phyloP scores from a whole-genome alignment of 2,329 filamentous ascomycete species.

The Shiraia bambusicola region DNA sequence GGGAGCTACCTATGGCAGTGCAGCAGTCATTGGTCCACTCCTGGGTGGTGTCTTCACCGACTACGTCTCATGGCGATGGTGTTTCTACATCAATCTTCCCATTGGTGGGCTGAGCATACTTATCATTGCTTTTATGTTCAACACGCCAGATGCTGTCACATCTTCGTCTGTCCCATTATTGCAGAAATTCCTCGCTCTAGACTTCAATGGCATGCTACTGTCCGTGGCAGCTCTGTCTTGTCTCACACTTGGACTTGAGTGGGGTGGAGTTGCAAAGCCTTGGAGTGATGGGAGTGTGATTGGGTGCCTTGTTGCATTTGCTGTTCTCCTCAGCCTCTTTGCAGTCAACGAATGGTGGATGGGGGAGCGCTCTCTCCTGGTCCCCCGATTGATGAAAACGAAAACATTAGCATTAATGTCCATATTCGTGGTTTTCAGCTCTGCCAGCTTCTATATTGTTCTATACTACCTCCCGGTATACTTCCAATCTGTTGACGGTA shows the following conservation, averaged over 20 bases:
- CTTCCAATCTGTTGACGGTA: slow-evolving; percentile 31
- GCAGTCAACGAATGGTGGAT: slow-evolving; percentile 29
- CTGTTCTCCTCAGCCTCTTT: slow-evolving; percentile 49
- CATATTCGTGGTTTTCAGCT: no score
- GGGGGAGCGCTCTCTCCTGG: slow-evolving; percentile 21
- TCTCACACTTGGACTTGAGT: slow-evolving; percentile 34
- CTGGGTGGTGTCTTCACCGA: slow-evolving; percentile 48
- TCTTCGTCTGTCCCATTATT: slow-evolving; percentile 37
- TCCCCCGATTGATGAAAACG: no score
- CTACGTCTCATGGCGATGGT: slow-evolving; percentile 46
- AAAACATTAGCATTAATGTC: no score
- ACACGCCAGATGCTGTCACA: no score
- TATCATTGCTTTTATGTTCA: no score
- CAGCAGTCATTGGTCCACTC: slow-evolving; percentile 46
- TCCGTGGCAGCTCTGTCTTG: slow-evolving; percentile 23
- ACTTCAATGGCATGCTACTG: slow-evolving; percentile 25
- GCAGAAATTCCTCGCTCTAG: slow-evolving; percentile 27
- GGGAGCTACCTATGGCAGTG: slow-evolving; percentile 42
- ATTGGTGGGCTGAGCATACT: no score
- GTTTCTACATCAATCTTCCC: slow-evolving; percentile 46
- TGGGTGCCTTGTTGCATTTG: slow-evolving; percentile 52
- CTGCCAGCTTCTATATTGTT: slow-evolving; percentile 25
- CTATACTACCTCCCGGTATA: slow-evolving; percentile 33
- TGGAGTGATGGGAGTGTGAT: slow-evolving; percentile 53
- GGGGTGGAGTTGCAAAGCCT: slow-evolving; percentile 28